These are phyloP conservation scores for Beauveria australis DNA, from an alignment of 2,329 filamentous ascomycete genomes.

Conservation along the genomic window DNA sequence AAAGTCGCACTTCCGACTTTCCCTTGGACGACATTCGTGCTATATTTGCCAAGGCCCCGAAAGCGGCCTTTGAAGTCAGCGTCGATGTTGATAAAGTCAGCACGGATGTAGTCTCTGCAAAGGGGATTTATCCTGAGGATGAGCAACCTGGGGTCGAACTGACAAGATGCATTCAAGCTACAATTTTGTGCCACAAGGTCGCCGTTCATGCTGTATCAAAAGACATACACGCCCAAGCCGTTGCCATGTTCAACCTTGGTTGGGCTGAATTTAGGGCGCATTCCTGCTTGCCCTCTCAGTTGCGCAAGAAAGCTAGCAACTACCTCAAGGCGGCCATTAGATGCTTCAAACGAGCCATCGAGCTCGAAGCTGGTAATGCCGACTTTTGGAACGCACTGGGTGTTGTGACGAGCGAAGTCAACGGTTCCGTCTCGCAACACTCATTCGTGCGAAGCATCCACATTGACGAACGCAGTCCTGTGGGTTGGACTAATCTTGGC, in stretches of 20 bases:
- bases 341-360: slow-evolving; percentile 93
- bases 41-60: slow-evolving; percentile 48
- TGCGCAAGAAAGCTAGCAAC: slow-evolving; percentile 51
- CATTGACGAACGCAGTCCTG: slow-evolving; percentile 78
- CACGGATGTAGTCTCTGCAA: slow-evolving; percentile 35
- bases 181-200: slow-evolving; percentile 80
- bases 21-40: slow-evolving; percentile 48
- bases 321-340: slow-evolving; percentile 76
- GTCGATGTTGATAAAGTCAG: slow-evolving; percentile 60
- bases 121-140: slow-evolving; percentile 37
- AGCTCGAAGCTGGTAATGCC: slow-evolving; percentile 84
- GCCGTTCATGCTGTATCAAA: slow-evolving; percentile 65
- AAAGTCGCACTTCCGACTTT: slow-evolving; percentile 55
- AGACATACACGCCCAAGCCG: slow-evolving; percentile 80
- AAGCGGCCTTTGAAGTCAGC: slow-evolving; percentile 52
- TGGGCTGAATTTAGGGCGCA: slow-evolving; percentile 88
- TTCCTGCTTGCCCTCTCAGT: slow-evolving; percentile 46
- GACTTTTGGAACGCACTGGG: slow-evolving; percentile 98
- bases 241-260: slow-evolving; percentile 95
- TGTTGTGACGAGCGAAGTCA: slow-evolving; percentile 79
- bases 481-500: slow-evolving; percentile 85
- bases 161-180: slow-evolving; percentile 55
- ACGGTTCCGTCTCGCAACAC: slow-evolving; percentile 83
- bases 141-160: slow-evolving; percentile 42
- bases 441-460: slow-evolving; percentile 88